phyloP scores from a whole-genome alignment of 2,329 filamentous ascomycete species.

The Apiospora malaysiana region DNA sequence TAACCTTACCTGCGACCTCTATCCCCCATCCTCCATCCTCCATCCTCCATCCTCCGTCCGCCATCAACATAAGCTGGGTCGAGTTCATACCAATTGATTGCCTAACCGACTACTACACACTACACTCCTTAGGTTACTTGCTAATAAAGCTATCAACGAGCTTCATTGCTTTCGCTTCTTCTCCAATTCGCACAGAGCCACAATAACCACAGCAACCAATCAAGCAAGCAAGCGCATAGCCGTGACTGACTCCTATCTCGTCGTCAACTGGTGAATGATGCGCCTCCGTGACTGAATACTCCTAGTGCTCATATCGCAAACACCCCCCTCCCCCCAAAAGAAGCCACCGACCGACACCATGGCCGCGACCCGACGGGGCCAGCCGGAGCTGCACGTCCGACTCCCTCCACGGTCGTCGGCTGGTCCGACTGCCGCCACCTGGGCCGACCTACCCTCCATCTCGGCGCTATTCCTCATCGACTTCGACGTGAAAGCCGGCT shows the following conservation, averaged over 20 bases:
- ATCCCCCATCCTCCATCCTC: too few relatives aligned
- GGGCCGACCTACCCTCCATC: slow-evolving; percentile 63
- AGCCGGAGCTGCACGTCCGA: slow-evolving; percentile 41
- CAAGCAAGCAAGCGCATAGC: background rate
- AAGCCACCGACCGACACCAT: slow-evolving; percentile 30
- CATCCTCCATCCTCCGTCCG: background rate
- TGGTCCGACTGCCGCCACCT: slow-evolving; percentile 36
- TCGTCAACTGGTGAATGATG: slow-evolving; percentile 12
- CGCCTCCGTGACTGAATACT: slow-evolving; percentile 21
- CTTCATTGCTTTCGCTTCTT: background rate
- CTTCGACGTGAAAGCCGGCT: slow-evolving; percentile 92
- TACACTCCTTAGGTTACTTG: background rate
- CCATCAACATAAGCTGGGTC: background rate
- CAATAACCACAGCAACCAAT: background rate
- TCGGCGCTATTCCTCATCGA: slow-evolving; percentile 86
- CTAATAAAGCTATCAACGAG: background rate
- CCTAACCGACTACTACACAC: too few relatives aligned
- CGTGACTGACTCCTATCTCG: background rate
- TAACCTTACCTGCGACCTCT: too few relatives aligned
- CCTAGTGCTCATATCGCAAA: background rate
- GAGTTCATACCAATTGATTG: background rate
- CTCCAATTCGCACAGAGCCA: background rate
- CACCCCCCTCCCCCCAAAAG: background rate
- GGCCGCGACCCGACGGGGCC: slow-evolving; percentile 42
- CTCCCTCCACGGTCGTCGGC: slow-evolving; percentile 31